Conservation (phyloP, 345 rosid species). For the Salix dunnii region DNA sequence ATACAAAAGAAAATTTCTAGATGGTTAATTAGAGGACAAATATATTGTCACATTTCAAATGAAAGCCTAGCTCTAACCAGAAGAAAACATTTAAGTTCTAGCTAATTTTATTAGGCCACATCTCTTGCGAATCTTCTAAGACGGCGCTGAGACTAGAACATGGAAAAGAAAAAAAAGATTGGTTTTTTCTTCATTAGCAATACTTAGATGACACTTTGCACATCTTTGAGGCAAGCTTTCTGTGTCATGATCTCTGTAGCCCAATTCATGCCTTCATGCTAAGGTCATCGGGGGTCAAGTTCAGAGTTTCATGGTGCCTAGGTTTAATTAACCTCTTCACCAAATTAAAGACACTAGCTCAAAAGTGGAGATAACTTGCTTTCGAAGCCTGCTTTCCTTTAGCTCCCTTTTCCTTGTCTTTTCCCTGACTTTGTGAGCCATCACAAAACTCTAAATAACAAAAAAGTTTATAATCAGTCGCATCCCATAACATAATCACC, state of each 20-base stretch:
- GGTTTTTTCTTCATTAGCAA: background rate
- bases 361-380: conserved; percentile 17
- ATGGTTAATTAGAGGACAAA: background rate
- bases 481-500: background rate
- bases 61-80: background rate
- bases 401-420: background rate
- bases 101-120: background rate
- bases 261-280: background rate
- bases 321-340: background rate
- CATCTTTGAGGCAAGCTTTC: background rate
- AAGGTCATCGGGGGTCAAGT: background rate
- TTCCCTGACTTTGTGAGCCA: background rate
- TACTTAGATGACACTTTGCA: background rate
- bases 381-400: conserved; percentile 11
- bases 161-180: background rate
- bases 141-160: background rate
- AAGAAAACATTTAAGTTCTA: too few species aligned
- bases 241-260: background rate
- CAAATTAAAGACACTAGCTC: background rate
- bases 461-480: background rate
- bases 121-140: background rate
- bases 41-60: background rate
- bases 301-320: background rate
- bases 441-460: background rate
- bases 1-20: background rate